Evolutionary conservation across 192 early-diverging fungal species (phyloP).

Genomic region (Podila horticola): DNA sequence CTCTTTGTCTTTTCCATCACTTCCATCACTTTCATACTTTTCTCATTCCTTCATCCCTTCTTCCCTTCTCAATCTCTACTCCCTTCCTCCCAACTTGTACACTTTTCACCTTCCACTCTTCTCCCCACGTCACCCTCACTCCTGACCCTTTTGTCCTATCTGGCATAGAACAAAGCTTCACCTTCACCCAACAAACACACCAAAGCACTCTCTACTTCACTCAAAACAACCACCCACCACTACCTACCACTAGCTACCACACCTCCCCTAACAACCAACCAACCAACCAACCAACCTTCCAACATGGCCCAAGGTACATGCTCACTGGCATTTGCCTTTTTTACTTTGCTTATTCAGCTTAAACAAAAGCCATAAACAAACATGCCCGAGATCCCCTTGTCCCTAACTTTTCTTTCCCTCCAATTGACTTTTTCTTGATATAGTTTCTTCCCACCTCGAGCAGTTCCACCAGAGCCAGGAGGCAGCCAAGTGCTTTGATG

Average conservation of each 20-base stretch:
- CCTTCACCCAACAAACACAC: too few relatives aligned
- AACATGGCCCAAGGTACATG: conserved; percentile 26
- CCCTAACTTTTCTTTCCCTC: background rate
- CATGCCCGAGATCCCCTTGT: background rate
- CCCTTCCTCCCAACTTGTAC: background rate
- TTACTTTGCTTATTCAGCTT: background rate
- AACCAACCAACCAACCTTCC: background rate
- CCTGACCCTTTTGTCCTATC: background rate
- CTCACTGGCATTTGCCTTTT: too few relatives aligned
- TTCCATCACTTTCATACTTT: background rate
- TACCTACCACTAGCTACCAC: background rate
- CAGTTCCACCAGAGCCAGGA: conserved; percentile 60
- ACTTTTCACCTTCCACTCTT: background rate
- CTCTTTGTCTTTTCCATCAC: conserved; percentile 1
- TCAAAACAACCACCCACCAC: background rate
- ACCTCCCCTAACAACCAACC: background rate
- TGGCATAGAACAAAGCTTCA: too few relatives aligned
- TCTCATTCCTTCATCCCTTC: conserved; percentile 2
- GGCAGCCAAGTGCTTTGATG: conserved; percentile 62
- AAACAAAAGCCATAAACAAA: too few relatives aligned
- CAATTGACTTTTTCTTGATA: background rate
- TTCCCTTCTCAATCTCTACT: background rate
- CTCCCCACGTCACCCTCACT: background rate
- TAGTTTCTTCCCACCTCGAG: conserved; percentile 51
- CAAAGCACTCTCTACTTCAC: too few relatives aligned